A percentile compares a stretch with the other conserved stretches of the same genome.
Evolutionary conservation across 2,329 filamentous ascomycete genomes (phyloP).

Genomic region (Trichoderma cornu-damae): DNA sequence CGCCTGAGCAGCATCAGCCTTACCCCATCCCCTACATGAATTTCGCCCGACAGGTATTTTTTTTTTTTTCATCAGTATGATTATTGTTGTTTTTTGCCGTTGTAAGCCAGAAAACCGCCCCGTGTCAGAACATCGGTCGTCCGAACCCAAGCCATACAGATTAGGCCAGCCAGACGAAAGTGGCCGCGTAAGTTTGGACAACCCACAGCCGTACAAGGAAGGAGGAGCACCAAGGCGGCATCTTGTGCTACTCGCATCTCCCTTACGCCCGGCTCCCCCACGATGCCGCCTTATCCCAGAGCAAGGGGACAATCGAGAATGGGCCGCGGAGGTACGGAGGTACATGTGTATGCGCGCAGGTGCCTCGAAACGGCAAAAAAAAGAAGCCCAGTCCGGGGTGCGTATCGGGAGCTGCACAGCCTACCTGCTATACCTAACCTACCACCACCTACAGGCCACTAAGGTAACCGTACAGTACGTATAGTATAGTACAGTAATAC

Average conservation of each 20-base stretch:
- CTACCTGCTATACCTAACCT: constrained; percentile 2
- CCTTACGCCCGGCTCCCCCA: not conserved
- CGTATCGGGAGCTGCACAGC: not conserved
- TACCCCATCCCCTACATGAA: not conserved
- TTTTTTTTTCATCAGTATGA: no score
- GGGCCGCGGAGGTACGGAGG: no score
- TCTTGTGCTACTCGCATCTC: constrained; percentile 1
- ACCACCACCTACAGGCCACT: no score
- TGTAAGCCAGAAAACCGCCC: not conserved
- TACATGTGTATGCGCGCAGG: no score
- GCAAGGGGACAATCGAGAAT: not conserved
- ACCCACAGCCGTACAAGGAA: constrained; percentile 10
- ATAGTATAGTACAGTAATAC: no score
- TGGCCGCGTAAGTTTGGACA: not conserved
- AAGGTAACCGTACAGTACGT: no score
- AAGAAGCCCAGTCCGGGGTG: not conserved
- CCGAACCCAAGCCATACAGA: not conserved
- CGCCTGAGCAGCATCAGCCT: not conserved
- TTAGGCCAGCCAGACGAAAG: constrained; percentile 4
- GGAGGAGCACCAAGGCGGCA: not conserved
- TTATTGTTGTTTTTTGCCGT: not conserved
- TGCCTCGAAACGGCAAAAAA: constrained; percentile 4
- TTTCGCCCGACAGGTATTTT: no score
- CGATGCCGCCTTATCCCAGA: not conserved
- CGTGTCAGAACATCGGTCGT: not conserved